A percentile compares a stretch with the other conserved stretches of the same genome.
phyloP scores from a whole-genome alignment of 495 filamentous ascomycete genomes.

The Hypoxylon subgilvum region DNA sequence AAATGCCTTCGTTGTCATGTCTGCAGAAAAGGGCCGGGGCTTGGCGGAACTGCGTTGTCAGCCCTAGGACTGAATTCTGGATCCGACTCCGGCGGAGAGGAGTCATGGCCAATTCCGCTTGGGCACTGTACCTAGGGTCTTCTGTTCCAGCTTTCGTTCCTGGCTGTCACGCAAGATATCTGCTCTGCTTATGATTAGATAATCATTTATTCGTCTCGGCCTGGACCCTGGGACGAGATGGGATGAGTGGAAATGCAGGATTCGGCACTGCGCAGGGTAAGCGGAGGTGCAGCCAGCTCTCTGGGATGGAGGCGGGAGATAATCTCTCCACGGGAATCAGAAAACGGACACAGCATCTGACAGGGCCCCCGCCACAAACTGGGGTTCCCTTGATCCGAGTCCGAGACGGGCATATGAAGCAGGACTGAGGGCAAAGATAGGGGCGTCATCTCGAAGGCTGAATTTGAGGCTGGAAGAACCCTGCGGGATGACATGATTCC shows the following conservation, averaged over 20 bases:
- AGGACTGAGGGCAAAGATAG: conserved; percentile 2
- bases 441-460: conserved; percentile 16
- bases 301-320: conserved; percentile 1
- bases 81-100: conserved; percentile 7
- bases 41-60: conserved; percentile 10
- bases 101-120: conserved; percentile 10
- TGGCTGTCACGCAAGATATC: conserved; percentile 13
- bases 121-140: too few species aligned
- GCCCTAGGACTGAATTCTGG: conserved; percentile 17
- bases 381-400: conserved; percentile 34
- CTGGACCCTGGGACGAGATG: conserved; percentile 1
- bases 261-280: conserved; percentile 26
- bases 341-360: conserved; percentile 7
- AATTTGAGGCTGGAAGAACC: conserved; percentile 16
- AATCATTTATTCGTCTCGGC: conserved; percentile 20
- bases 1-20: not conserved
- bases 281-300: conserved; percentile 5
- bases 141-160: too few species aligned
- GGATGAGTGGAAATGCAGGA: conserved; percentile 26
- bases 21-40: not conserved
- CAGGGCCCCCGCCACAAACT: conserved; percentile 16
- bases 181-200: conserved; percentile 27
- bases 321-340: conserved; percentile 13
- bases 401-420: conserved; percentile 40
- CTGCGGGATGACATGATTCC: conserved; percentile 3